A percentile compares a stretch with the other conserved stretches of the same genome.
phyloP scores from a whole-genome alignment of 1,139 yeast genomes.

The Pneumocystis jirovecii region DNA sequence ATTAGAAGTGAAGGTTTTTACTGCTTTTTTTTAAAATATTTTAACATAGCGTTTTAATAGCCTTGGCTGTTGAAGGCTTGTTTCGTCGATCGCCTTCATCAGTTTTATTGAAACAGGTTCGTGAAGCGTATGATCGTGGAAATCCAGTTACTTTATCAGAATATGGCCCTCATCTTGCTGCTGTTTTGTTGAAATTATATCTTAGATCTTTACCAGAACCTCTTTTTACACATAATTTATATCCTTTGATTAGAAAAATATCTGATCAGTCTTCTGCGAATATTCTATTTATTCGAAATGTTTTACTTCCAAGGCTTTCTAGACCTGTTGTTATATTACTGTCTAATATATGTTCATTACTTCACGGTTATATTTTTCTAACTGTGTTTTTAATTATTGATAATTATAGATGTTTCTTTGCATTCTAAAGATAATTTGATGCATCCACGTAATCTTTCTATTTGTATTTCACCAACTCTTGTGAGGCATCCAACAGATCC shows the following conservation, averaged over 20 bases:
- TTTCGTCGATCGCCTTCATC: slow-evolving; percentile 19
- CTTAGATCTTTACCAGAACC: slow-evolving; percentile 26
- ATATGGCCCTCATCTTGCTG: slow-evolving; percentile 22
- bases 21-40: slow-evolving; percentile 9
- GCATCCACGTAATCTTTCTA: slow-evolving; percentile 1
- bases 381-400: neutral
- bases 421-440: slow-evolving; percentile 24
- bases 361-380: neutral
- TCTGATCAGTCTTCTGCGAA: neutral
- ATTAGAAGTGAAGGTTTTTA: slow-evolving; percentile 7
- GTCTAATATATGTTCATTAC: neutral
- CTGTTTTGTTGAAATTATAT: slow-evolving; percentile 26
- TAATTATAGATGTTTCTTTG: slow-evolving; percentile 17
- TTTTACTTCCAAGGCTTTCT: slow-evolving; percentile 1
- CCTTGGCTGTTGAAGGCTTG: slow-evolving; percentile 18
- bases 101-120: slow-evolving; percentile 20
- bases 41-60: slow-evolving; percentile 3
- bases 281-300: neutral
- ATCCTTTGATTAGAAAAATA: neutral
- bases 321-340: neutral
- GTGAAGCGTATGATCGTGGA: slow-evolving; percentile 27
- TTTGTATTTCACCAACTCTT: slow-evolving; percentile 1
- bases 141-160: slow-evolving; percentile 26
- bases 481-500: neutral
- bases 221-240: slow-evolving; percentile 18